Base-by-base conservation (phyloP, 495 filamentous ascomycete species). In the Acidiella bohemica region DNA sequence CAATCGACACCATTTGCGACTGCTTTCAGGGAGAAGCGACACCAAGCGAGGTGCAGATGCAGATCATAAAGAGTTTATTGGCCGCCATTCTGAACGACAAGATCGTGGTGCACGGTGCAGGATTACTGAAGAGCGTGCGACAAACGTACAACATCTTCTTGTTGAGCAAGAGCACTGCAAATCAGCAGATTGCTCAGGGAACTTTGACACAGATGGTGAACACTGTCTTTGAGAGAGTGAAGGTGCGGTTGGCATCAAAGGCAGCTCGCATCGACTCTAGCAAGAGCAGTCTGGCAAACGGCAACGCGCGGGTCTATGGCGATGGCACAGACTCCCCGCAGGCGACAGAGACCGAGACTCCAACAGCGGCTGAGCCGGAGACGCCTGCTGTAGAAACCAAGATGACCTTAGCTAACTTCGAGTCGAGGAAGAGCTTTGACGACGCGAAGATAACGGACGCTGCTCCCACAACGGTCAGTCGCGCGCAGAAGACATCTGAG, bases 71-170 rank as follows among this genome's bases (percentile, higher is more conserved):
- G 62, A 94, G 90, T 0, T 65, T 99, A 41, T 67, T 99, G 19
- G 87, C 92, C 14, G 92, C 92, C 2, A 88, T 99, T 5, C 59
- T 96, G 51, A 96, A 96, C 49, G 92, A 99, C 62, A 96, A 96
- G 59, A 87, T 94, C 31, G 81, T 99, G 30, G 92, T 99, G 1
- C 92, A 99, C 62, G 92, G 92, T 38, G 88, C 90, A 31, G 92
- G 92, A 45, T 68, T 99, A 43, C 63, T 99, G 31, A 99, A 99
- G 67, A 90, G 92, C n/a, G 84, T 99, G 35, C 81, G 92, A 39
- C 85, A 93, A 55, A 90, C 93, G 32, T 99, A 99, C 67, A 99
- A 95, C 59, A 88, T 99, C 50, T 99, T 99, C 59, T 68, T 99
- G 26, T 73, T 94, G 25, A 94, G 86, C 34, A 82, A 88, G 53